Evolutionary conservation across 768 basidiomycete species (phyloP), one percentile per base, ranked within the genome.

Genomic region (Russula vinacea): DNA sequence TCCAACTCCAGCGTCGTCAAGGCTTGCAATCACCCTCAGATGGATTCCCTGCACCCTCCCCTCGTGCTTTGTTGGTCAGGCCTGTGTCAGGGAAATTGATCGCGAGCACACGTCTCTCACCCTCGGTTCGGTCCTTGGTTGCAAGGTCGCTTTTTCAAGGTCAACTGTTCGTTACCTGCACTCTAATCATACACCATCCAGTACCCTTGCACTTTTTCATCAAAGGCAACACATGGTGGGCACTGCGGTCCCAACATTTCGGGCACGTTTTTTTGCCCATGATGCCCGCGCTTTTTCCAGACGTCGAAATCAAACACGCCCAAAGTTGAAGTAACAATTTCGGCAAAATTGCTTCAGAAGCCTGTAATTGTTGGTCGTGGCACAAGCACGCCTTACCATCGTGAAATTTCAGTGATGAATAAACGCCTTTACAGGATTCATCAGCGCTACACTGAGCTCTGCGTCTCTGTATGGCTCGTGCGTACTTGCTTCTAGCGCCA

Each of bases 401-500:
- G 37, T 47, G 53, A 26, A 9, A 55, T 14, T 60, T 55, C 50
- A 42, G 14, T 52, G 32, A 59, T 40, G 42, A 53, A 52, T 35
- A 13, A 33, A 4, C 16, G 1, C 40, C 49, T 35, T 35, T 59
- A 32, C 56, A 35, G 50, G 32, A 37, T 16, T 22, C 42, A 47
- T 54, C 58, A 64, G 57, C 62, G 57, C 57, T 47, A 1, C 22
- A 10, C 13, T n/a, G 5, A 22, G 19, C 29, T 16, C 14, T 33
- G 19, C 3, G 1, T 19, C n/a, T 45, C 44, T 45, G n/a, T 45
- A 45, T 10, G 51, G 50, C 29, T 52, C 22, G 14, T n/a, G 29
- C 44, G 19, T n/a, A 42, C 29, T n/a, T 16, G 14, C n/a, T 45
- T 63, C 49, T 63, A 44, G 56, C 57, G 62, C 62, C 56, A 45